These are phyloP conservation scores for Phyllosticta capitalensis DNA, from an alignment of 2,329 filamentous ascomycete genomes.

Conservation along the genomic window DNA sequence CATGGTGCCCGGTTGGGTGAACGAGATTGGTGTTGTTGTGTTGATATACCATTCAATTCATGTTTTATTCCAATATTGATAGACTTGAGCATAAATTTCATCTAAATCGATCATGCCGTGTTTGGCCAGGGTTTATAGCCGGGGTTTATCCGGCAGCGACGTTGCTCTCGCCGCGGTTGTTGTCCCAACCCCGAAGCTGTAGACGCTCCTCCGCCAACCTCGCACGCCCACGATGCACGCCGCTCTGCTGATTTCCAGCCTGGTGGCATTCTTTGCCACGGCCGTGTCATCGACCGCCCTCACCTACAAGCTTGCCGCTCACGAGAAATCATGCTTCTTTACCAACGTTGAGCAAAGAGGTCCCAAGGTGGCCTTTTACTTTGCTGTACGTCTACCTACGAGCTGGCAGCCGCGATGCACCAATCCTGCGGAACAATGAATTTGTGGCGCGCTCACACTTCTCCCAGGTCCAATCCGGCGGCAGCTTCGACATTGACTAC, in stretches of 20 bases:
- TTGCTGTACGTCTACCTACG: conserved; percentile 59
- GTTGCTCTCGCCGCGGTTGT: neutral
- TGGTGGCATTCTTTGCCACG: conserved; percentile 62
- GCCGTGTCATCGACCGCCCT: conserved; percentile 77
- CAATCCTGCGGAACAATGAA: neutral
- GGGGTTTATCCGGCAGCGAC: neutral
- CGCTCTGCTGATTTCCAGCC: conserved; percentile 28
- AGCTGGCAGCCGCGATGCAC: neutral
- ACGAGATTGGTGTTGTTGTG: neutral
- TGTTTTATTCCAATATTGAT: neutral
- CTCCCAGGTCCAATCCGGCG: conserved; percentile 85
- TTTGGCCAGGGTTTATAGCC: neutral
- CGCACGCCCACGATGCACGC: conserved; percentile 24
- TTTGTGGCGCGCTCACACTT: neutral
- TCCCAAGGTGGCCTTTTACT: conserved; percentile 95
- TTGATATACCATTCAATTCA: neutral
- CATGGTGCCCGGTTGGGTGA: neutral
- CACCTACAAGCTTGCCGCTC: conserved; percentile 82
- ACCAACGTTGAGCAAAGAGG: conserved; percentile 65
- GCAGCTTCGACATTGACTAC: conserved; percentile 96
- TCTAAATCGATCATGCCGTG: no score
- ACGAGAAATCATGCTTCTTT: conserved; percentile 96
- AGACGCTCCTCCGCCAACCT: neutral
- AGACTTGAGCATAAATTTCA: no score
- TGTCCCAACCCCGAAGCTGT: neutral